Conservation (phyloP, 2,329 filamentous ascomycete species). For the Venturia asperata region DNA sequence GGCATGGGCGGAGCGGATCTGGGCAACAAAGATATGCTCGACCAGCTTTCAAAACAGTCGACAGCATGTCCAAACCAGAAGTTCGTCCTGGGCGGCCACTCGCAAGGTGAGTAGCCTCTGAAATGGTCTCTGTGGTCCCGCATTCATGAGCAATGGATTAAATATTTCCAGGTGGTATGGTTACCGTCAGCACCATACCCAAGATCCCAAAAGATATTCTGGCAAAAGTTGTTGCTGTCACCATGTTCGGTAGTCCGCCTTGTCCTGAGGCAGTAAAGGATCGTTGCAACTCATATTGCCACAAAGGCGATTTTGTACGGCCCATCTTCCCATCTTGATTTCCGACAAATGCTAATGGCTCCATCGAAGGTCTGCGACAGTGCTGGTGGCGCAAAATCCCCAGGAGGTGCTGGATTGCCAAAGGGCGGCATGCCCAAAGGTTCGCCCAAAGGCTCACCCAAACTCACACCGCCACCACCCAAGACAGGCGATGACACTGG, state of each 20-base stretch:
- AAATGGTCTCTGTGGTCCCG: background rate
- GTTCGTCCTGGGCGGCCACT: slow-evolving; percentile 18
- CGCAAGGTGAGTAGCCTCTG: background rate
- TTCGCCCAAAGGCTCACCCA: background rate
- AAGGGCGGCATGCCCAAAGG: too few species aligned
- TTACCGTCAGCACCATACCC: slow-evolving; percentile 15
- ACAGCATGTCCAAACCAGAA: slow-evolving; percentile 13
- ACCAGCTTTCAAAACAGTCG: background rate
- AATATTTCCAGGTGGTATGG: background rate
- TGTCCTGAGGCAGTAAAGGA: slow-evolving; percentile 13
- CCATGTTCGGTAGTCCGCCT: slow-evolving; percentile 16
- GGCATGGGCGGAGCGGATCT: slow-evolving; percentile 1
- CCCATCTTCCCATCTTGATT: too few species aligned
- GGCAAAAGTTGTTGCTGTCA: slow-evolving; percentile 15
- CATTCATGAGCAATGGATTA: background rate
- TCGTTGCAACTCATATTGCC: slow-evolving; percentile 14
- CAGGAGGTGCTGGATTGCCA: background rate
- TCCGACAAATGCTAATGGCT: background rate
- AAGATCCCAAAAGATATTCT: slow-evolving; percentile 8
- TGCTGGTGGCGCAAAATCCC: slow-evolving; percentile 2
- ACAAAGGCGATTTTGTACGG: slow-evolving; percentile 14
- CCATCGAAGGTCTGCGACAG: slow-evolving; percentile 3
- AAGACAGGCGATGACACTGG: background rate
- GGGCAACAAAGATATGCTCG: slow-evolving; percentile 16
- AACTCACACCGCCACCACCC: background rate